Evolutionary conservation across 2,329 filamentous ascomycete genomes (phyloP).

Genomic region (Fusarium bactridioides): DNA sequence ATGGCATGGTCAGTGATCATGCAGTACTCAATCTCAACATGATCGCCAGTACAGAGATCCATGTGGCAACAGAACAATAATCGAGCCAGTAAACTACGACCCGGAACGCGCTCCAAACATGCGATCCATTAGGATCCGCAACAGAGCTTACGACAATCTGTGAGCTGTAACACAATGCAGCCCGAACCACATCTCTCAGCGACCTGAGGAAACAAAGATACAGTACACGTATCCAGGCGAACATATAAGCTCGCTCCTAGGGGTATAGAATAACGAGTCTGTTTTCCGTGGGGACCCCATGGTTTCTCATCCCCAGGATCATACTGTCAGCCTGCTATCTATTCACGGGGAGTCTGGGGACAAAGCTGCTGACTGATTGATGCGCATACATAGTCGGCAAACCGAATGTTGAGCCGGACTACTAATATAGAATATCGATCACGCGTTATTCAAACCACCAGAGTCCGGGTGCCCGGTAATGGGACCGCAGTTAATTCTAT

Average conservation of each 20-base stretch:
- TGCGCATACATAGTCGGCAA: background rate
- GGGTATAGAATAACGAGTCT: background rate
- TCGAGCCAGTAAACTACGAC: background rate
- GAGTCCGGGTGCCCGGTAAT: background rate
- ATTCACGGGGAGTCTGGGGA: conserved; percentile 3
- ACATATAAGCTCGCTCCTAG: background rate
- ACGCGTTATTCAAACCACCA: conserved; percentile 29
- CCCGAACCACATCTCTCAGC: background rate
- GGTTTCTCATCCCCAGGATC: conserved; percentile 11
- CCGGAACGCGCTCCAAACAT: background rate
- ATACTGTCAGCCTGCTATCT: background rate
- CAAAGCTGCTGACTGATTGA: background rate
- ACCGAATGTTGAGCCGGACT: conserved; percentile 10
- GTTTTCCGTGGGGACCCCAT: conserved; percentile 16
- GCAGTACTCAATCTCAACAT: background rate
- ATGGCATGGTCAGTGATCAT: background rate
- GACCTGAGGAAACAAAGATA: background rate
- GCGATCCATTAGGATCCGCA: background rate
- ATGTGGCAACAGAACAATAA: background rate
- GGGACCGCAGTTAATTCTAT: background rate
- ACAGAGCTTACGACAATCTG: conserved; percentile 7
- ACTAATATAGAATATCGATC: conserved; percentile 18
- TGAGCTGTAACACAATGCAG: background rate
- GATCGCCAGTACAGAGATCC: background rate
- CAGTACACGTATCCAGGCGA: background rate